phyloP scores from a whole-genome alignment of 352 stramenopile species.

The Phytophthora pluvialis region DNA sequence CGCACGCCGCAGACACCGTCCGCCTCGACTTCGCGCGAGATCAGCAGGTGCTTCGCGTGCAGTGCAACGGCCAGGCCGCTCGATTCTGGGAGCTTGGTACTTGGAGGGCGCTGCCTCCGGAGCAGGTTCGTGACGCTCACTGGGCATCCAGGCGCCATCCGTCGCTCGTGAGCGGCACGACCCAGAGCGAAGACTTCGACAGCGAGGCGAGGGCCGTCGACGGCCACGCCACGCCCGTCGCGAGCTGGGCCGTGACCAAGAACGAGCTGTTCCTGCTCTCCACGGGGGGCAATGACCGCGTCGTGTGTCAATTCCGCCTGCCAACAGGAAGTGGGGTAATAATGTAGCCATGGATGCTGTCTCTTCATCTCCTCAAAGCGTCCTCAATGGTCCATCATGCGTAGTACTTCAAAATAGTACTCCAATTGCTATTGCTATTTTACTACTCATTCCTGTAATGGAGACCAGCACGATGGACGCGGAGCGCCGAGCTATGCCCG shows the following conservation, averaged over 20 bases:
- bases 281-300: constrained; percentile 74
- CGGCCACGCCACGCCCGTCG: constrained; percentile 79
- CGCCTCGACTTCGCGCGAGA: constrained; percentile 79
- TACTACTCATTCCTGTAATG: not conserved
- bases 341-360: not conserved
- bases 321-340: not conserved
- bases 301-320: constrained; percentile 80
- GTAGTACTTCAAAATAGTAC: not conserved
- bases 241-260: constrained; percentile 66
- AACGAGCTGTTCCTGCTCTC: constrained; percentile 77
- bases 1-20: constrained; percentile 48
- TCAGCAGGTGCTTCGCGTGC: constrained; percentile 39
- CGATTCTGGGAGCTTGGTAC: constrained; percentile 25
- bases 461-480: constrained; percentile 1
- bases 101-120: constrained; percentile 8
- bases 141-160: constrained; percentile 30
- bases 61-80: constrained; percentile 35
- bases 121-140: constrained; percentile 21
- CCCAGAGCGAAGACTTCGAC: constrained; percentile 24
- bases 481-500: not conserved
- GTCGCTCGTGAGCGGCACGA: constrained; percentile 21
- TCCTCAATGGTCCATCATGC: too few species aligned
- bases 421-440: not conserved
- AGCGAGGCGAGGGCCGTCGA: constrained; percentile 31
- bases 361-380: too few species aligned